A percentile compares a stretch with the other conserved stretches of the same genome.
Conservation (phyloP, 306 rosid species). For the Vachellia pachyceras region DNA sequence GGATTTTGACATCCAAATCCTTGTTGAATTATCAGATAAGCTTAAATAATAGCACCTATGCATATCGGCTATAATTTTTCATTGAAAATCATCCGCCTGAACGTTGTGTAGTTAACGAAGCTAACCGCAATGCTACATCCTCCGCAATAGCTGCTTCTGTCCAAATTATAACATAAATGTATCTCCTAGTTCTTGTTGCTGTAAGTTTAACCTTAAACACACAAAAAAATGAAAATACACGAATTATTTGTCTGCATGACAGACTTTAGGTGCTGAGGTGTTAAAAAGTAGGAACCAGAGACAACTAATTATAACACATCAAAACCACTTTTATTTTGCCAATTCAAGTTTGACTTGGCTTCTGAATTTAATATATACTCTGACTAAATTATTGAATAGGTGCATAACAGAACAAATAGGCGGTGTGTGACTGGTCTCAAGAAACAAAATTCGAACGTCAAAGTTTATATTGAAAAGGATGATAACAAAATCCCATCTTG, state of each 20-base stretch:
- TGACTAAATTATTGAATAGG: not conserved
- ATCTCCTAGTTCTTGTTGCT: not conserved
- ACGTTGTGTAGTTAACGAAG: slow-evolving; percentile 24
- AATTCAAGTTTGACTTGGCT: not conserved
- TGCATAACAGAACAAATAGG: not conserved
- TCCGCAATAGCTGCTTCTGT: slow-evolving; percentile 19
- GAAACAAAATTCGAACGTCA: too few relatives aligned
- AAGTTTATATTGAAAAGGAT: not conserved
- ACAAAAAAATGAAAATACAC: not conserved
- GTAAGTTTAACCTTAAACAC: not conserved
- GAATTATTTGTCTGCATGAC: not conserved
- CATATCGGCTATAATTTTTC: not conserved
- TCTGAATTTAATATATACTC: not conserved
- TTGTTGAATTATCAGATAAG: slow-evolving; percentile 28
- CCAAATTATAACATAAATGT: slow-evolving; percentile 18
- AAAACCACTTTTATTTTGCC: not conserved
- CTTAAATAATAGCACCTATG: slow-evolving; percentile 22
- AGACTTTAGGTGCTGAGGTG: not conserved
- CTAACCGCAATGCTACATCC: slow-evolving; percentile 1
- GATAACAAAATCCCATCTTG: too few relatives aligned
- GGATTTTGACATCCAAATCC: slow-evolving; percentile 31
- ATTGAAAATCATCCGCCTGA: slow-evolving; percentile 26
- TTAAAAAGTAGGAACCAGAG: not conserved
- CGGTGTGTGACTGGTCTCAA: not conserved
- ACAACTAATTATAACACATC: not conserved